Evolutionary conservation across 164 flowering plant genomes (phyloP), one percentile per base, ranked within the genome.

Genomic region (Nelumbo lutea): DNA sequence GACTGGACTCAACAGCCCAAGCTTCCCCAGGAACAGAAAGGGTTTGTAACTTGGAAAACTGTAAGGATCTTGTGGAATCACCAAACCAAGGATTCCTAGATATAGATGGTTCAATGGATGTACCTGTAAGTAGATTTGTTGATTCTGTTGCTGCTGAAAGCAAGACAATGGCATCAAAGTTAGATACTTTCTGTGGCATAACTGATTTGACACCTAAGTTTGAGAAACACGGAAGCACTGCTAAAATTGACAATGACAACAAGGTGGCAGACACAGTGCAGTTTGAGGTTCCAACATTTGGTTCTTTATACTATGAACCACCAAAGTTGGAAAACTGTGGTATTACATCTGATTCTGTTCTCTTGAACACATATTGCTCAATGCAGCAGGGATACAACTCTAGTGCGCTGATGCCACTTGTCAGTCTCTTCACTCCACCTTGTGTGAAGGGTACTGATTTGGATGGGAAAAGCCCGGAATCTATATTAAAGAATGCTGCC

Each of bases 401-500:
- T 38, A 80, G 78, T 71, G 72, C 78, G 8, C 40, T 52, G 5
- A 41, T 43, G 40, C 83, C 96, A 27, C 89, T 90, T n/a, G 52
- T 71, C 67, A 62, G 81, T 77, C 82, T 79, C 81, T 79, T 78
- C 77, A 88, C 98, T 75, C 96, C 92, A 67, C 88, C 96, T 75
- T 76, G 79, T 70, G 76, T 58, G 69, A 87, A 81, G 76, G 62
- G 75, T 73, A 61, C 75, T 66, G 63, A 70, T 69, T 68, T 76
- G 42, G 71, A 69, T 62, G 56, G 65, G 42, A 83, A 64, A 59
- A 86, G 83, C 71, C 90, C 89, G 10, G 95, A 87, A 73, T 87
- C 90, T 56, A 81, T 92, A 55, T 73, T 96, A 72, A 86, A 75
- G 79, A 79, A 78, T 66, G 99, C 99, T 67, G 98, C 99, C 13